phyloP scores from a whole-genome alignment of 148 eudicot species.

The Nyssa sinensis region DNA sequence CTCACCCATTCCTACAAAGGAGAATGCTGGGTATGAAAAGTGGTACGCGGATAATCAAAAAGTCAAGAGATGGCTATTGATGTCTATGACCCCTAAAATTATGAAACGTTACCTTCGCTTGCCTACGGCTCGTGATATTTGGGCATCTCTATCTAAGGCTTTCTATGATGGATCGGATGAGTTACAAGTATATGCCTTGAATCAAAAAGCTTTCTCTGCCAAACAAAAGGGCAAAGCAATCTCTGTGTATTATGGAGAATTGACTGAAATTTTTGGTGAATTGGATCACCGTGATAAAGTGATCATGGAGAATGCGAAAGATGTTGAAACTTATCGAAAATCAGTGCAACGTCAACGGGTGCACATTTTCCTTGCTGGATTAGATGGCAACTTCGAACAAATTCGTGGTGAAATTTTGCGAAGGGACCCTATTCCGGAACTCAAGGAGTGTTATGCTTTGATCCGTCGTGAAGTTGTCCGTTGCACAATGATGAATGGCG shows the following conservation, averaged over 20 bases:
- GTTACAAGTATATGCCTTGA: not conserved
- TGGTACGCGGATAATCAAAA: not conserved
- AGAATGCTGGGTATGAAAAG: not conserved
- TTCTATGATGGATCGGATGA: slow-evolving; percentile 6
- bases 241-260: not conserved
- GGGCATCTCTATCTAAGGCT: not conserved
- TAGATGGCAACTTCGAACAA: too few species aligned
- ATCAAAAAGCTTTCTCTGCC: too few species aligned
- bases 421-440: not conserved
- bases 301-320: not conserved
- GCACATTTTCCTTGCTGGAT: too few species aligned
- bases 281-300: too few species aligned
- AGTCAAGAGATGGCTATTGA: not conserved
- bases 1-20: too few species aligned
- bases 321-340: too few species aligned
- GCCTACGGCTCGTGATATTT: not conserved
- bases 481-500: not conserved
- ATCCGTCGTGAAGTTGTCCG: not conserved
- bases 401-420: not conserved
- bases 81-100: too few species aligned
- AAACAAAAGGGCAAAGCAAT: not conserved
- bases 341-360: too few species aligned
- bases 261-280: not conserved
- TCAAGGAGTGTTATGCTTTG: not conserved
- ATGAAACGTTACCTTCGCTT: not conserved